Evolutionary conservation across 2,329 filamentous ascomycete genomes (phyloP).

Genomic region (Arthrocladium fulminans): DNA sequence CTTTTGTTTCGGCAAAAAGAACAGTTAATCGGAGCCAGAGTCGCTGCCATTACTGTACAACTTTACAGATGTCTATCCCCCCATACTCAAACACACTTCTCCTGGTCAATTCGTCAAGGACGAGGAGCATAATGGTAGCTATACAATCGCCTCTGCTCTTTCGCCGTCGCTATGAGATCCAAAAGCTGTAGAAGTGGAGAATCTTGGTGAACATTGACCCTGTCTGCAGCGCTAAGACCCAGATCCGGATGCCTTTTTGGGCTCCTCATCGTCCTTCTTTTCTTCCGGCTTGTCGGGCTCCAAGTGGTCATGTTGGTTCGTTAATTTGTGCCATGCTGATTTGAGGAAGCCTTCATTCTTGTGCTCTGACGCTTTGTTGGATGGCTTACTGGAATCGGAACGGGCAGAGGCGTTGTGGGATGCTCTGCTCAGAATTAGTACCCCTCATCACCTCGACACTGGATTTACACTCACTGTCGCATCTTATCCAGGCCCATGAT

Average conservation of each 20-base stretch:
- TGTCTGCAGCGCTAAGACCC: slow-evolving; percentile 22
- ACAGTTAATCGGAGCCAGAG: not conserved
- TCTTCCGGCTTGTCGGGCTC: slow-evolving; percentile 25
- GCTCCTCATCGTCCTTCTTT: slow-evolving; percentile 22
- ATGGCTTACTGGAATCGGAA: slow-evolving; percentile 15
- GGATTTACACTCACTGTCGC: slow-evolving; percentile 39
- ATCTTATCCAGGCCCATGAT: slow-evolving; percentile 71
- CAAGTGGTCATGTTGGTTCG: slow-evolving; percentile 51
- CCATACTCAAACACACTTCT: not conserved
- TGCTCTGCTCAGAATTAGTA: slow-evolving; percentile 45
- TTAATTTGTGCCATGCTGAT: slow-evolving; percentile 85
- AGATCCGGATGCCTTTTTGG: slow-evolving; percentile 34
- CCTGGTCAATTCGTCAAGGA: not conserved
- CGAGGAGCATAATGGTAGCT: not conserved
- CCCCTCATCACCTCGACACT: slow-evolving; percentile 86
- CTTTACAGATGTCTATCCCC: not conserved
- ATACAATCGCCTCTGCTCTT: not conserved
- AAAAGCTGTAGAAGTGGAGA: slow-evolving; percentile 9
- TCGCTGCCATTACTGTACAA: not conserved
- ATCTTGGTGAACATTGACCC: slow-evolving; percentile 1
- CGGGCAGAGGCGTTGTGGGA: slow-evolving; percentile 12
- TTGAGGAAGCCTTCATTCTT: slow-evolving; percentile 86
- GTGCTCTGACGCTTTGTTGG: slow-evolving; percentile 37
- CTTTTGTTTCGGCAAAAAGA: not conserved
- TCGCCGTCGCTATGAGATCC: slow-evolving; percentile 18